Conservation (phyloP, 805 yeast genomes). For the Sungouiozyma intestinalis region DNA sequence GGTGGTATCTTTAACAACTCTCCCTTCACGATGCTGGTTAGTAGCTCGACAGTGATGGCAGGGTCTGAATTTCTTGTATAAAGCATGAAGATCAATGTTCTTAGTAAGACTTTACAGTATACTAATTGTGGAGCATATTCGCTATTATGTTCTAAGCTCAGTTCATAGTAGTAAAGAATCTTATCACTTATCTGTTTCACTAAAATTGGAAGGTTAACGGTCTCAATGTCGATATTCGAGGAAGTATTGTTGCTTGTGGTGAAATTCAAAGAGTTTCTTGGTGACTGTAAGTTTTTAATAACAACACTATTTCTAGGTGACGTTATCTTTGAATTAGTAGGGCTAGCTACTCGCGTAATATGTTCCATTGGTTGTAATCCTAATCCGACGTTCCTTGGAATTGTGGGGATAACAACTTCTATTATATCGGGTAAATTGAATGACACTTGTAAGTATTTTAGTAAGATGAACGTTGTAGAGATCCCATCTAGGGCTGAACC, state of each 20-base stretch:
- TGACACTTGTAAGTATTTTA: constrained; percentile 38
- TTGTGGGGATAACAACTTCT: constrained; percentile 25
- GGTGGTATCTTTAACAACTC: constrained; percentile 6
- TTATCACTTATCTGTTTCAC: constrained; percentile 32
- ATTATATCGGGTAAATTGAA: constrained; percentile 26
- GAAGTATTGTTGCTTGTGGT: constrained; percentile 1
- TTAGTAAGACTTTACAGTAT: constrained; percentile 57
- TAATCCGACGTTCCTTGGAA: constrained; percentile 11
- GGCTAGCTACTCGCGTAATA: not conserved
- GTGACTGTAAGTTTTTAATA: constrained; percentile 29
- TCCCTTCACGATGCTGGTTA: constrained; percentile 38
- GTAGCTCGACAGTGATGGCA: constrained; percentile 34
- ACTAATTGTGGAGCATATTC: constrained; percentile 79
- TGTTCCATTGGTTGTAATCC: constrained; percentile 3
- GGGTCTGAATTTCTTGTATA: constrained; percentile 39
- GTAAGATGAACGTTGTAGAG: constrained; percentile 51
- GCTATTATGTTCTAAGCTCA: constrained; percentile 46
- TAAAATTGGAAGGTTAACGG: constrained; percentile 28
- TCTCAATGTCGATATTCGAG: constrained; percentile 10
- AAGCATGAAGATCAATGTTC: constrained; percentile 54
- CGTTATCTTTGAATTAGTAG: constrained; percentile 3
- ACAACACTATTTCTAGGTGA: constrained; percentile 19
- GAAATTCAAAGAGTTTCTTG: constrained; percentile 34
- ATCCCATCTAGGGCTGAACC: constrained; percentile 82
- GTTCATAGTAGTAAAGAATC: constrained; percentile 35